Evolutionary conservation across 2,329 filamentous ascomycete species (phyloP).

Genomic region (Aspergillus nomiae): DNA sequence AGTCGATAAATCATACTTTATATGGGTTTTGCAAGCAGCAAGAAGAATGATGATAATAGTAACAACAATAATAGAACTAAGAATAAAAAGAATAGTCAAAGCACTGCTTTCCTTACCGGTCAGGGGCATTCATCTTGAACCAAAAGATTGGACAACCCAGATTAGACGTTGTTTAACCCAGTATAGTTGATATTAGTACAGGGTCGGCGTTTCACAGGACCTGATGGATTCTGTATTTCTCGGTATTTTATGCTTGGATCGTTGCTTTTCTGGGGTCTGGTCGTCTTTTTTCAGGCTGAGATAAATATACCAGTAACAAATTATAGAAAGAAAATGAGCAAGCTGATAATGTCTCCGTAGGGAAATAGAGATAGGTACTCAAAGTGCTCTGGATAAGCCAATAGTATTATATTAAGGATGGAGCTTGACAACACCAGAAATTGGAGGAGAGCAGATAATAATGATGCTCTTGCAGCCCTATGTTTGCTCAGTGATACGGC

Average conservation of each 20-base stretch:
- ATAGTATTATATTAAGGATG: background rate
- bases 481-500: background rate
- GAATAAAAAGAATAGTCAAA: background rate
- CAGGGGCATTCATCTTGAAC: constrained; percentile 51
- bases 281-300: background rate
- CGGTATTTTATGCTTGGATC: background rate
- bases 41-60: background rate
- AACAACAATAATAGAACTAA: background rate
- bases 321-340: background rate
- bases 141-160: background rate
- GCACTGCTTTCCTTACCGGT: constrained; percentile 39
- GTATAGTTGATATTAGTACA: background rate
- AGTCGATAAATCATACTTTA: background rate
- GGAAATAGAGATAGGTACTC: background rate
- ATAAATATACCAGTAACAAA: background rate
- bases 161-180: background rate
- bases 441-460: background rate
- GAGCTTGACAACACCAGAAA: background rate
- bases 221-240: background rate
- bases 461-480: background rate
- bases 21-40: background rate
- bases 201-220: background rate
- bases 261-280: background rate
- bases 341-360: background rate
- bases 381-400: background rate